Evolutionary conservation across 1,139 yeast species (phyloP).

Genomic region (Yamadazyma blattariae): DNA sequence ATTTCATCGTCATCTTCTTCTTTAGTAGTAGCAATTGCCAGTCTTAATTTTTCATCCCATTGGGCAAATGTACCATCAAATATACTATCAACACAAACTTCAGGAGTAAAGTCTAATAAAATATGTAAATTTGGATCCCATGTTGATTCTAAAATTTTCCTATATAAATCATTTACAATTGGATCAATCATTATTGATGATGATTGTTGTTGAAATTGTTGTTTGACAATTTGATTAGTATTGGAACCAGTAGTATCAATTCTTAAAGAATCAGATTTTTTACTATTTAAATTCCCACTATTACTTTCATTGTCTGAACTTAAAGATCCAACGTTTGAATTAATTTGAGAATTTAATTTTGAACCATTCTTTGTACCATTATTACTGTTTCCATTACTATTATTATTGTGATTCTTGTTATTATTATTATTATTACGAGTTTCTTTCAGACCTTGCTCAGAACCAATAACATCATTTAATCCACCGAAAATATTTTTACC

Average conservation of each 20-base stretch:
- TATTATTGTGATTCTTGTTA: not conserved
- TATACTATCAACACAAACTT: conserved; percentile 72
- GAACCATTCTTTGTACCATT: conserved; percentile 3
- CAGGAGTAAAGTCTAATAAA: conserved; percentile 66
- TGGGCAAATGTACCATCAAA: conserved; percentile 69
- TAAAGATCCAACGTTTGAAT: too few species aligned
- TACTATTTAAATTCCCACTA: not conserved
- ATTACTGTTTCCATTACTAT: conserved; percentile 1
- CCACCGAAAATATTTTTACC: conserved; percentile 39
- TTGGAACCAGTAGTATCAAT: not conserved
- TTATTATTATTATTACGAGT: not conserved
- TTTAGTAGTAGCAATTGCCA: conserved; percentile 19
- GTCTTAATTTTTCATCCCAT: conserved; percentile 42
- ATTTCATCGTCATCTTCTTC: conserved; percentile 57
- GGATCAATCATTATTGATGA: conserved; percentile 40
- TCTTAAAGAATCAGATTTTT: conserved; percentile 1
- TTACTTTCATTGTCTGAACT: not conserved
- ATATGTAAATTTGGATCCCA: conserved; percentile 72
- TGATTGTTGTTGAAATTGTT: not conserved
- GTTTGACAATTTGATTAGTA: not conserved
- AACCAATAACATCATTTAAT: conserved; percentile 31
- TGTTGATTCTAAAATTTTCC: conserved; percentile 63
- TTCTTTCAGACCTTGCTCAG: conserved; percentile 9
- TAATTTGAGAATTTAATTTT: too few species aligned
- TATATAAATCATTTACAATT: conserved; percentile 50